phyloP scores from a whole-genome alignment of 1,139 yeast genomes.

The Candida sp. region DNA sequence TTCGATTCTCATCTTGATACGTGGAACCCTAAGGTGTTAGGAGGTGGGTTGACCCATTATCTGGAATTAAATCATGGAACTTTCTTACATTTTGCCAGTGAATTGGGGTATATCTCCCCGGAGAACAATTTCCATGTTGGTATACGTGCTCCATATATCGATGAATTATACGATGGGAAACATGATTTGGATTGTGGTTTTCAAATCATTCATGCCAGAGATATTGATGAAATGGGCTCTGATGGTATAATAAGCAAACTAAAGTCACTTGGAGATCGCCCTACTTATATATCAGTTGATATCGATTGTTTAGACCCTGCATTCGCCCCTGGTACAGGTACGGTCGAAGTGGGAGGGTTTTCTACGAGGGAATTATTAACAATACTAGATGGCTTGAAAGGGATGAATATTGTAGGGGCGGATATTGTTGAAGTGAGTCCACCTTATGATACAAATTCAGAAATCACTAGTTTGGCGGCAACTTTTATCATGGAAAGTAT shows the following conservation, averaged over 20 bases:
- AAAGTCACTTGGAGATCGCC: slow-evolving; percentile 20
- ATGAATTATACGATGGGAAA: slow-evolving; percentile 23
- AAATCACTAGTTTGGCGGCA: slow-evolving; percentile 51
- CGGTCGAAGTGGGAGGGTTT: slow-evolving; percentile 55
- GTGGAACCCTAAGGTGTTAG: slow-evolving; percentile 54
- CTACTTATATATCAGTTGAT: slow-evolving; percentile 51
- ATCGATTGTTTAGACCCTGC: slow-evolving; percentile 58
- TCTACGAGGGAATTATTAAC: slow-evolving; percentile 47
- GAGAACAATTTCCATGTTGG: slow-evolving; percentile 51
- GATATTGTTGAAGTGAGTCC: slow-evolving; percentile 62
- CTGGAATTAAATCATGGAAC: slow-evolving; percentile 56
- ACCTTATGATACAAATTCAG: slow-evolving; percentile 47
- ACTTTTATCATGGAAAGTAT: slow-evolving; percentile 51
- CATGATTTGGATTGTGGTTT: slow-evolving; percentile 54
- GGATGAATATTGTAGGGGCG: slow-evolving; percentile 48
- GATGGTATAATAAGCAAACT: slow-evolving; percentile 35
- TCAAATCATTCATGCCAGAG: slow-evolving; percentile 42
- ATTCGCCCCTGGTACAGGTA: slow-evolving; percentile 54
- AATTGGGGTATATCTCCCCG: slow-evolving; percentile 45
- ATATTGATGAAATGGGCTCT: slow-evolving; percentile 44
- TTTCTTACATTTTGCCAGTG: slow-evolving; percentile 56
- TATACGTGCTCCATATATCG: slow-evolving; percentile 45
- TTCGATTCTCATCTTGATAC: slow-evolving; percentile 61
- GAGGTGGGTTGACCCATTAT: slow-evolving; percentile 51
- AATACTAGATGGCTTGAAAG: slow-evolving; percentile 46